These are phyloP conservation scores for Ogataea corticis DNA, from an alignment of 805 yeast species.

Conservation along the genomic window DNA sequence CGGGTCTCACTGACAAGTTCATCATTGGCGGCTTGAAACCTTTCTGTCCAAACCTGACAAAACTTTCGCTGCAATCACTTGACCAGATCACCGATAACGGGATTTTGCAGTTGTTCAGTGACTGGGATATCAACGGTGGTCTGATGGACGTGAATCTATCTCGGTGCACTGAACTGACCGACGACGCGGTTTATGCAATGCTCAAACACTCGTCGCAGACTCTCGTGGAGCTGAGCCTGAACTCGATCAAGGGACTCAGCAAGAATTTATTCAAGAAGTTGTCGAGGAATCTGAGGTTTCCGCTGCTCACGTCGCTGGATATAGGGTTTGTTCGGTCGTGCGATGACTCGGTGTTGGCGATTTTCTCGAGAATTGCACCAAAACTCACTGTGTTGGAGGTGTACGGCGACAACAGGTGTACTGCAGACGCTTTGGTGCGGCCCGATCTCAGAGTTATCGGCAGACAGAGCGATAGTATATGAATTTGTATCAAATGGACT, in stretches of 20 bases:
- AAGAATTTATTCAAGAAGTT: constrained; percentile 48
- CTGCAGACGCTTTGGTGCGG: constrained; percentile 52
- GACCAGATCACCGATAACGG: constrained; percentile 74
- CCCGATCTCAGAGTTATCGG: constrained; percentile 67
- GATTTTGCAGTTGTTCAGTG: constrained; percentile 53
- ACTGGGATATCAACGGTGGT: constrained; percentile 59
- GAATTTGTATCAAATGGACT: constrained; percentile 19
- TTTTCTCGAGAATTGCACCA: constrained; percentile 59
- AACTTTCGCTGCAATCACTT: constrained; percentile 56
- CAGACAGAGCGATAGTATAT: constrained; percentile 65
- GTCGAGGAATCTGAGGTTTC: constrained; percentile 45
- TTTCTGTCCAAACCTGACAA: constrained; percentile 56
- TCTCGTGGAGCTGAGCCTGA: constrained; percentile 67
- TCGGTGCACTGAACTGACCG: constrained; percentile 67
- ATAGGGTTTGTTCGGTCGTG: constrained; percentile 77
- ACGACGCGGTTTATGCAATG: constrained; percentile 59
- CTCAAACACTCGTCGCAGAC: constrained; percentile 64
- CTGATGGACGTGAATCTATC: constrained; percentile 59
- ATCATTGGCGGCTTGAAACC: constrained; percentile 56
- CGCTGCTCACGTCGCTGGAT: constrained; percentile 68
- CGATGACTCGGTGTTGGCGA: constrained; percentile 65
- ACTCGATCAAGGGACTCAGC: constrained; percentile 65
- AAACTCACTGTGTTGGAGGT: constrained; percentile 70
- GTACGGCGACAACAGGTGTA: constrained; percentile 74
- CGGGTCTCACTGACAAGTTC: constrained; percentile 66